These are phyloP conservation scores for Nicotiana otophora DNA, from an alignment of 257 asterid genomes.

Conservation along the genomic window DNA sequence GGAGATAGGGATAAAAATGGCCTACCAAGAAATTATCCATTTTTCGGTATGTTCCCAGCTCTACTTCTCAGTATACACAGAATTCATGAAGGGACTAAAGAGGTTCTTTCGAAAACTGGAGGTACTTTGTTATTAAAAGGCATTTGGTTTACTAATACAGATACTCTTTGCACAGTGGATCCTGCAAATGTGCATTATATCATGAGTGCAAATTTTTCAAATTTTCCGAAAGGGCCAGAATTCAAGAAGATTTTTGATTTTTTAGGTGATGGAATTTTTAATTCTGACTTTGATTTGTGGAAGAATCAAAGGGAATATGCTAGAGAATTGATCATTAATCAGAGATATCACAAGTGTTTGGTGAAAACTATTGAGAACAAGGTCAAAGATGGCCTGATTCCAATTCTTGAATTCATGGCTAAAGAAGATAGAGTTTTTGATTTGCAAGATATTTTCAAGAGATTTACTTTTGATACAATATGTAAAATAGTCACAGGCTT, in stretches of 20 bases:
- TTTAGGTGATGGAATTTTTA: not conserved
- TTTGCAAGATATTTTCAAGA: not conserved
- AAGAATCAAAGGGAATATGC: not conserved
- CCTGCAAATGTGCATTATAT: not conserved
- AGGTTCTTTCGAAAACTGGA: not conserved
- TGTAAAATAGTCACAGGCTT: not conserved
- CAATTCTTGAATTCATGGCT: not conserved
- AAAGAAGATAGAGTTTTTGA: not conserved
- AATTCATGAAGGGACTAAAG: not conserved
- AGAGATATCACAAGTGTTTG: not conserved
- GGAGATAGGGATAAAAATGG: not conserved
- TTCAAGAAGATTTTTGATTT: not conserved
- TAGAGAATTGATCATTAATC: not conserved
- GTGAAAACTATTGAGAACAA: no score
- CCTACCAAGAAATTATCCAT: not conserved
- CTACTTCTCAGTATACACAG: not conserved
- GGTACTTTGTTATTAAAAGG: not conserved
- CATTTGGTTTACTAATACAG: not conserved
- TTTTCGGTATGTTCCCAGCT: not conserved
- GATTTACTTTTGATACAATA: not conserved
- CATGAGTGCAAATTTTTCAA: not conserved
- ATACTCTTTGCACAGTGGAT: not conserved
- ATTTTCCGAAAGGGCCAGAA: not conserved
- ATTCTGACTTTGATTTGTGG: not conserved
- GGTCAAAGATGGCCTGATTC: not conserved